Conservation (phyloP, 1,139 yeast genomes). For the Blastobotrys persicus region DNA sequence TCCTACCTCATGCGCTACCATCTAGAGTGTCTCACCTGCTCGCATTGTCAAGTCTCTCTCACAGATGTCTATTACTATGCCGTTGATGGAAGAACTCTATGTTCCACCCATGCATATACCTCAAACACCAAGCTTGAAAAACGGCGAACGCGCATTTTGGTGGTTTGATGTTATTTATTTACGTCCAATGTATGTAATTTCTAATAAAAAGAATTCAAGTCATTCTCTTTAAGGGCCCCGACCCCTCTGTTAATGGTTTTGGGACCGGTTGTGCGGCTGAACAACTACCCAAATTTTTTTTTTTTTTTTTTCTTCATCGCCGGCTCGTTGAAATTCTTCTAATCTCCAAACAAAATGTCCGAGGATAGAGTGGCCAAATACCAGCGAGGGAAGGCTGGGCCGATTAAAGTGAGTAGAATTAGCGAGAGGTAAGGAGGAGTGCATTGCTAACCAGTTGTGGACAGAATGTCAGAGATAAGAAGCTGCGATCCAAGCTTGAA, state of each 20-base stretch:
- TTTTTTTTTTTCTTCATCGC: too few species aligned
- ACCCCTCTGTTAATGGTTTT: background rate
- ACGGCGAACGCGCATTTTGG: conserved; percentile 35
- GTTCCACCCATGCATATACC: conserved; percentile 35
- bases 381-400: conserved; percentile 2
- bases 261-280: background rate
- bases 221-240: background rate
- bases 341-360: background rate
- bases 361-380: background rate
- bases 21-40: conserved; percentile 34
- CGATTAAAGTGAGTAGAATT: conserved; percentile 1
- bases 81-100: conserved; percentile 32
- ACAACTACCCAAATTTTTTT: background rate
- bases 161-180: conserved; percentile 19
- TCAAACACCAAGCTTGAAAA: conserved; percentile 30
- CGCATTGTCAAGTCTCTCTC: conserved; percentile 33
- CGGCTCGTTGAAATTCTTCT: too few species aligned
- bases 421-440: too few species aligned
- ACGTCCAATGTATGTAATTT: background rate
- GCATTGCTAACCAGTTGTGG: background rate
- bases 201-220: background rate
- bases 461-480: conserved; percentile 48
- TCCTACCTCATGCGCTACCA: conserved; percentile 28
- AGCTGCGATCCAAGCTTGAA: conserved; percentile 62
- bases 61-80: conserved; percentile 34